These are phyloP conservation scores for Irpex sp. DNA, from an alignment of 1,284 basidiomycete species.

Conservation along the genomic window DNA sequence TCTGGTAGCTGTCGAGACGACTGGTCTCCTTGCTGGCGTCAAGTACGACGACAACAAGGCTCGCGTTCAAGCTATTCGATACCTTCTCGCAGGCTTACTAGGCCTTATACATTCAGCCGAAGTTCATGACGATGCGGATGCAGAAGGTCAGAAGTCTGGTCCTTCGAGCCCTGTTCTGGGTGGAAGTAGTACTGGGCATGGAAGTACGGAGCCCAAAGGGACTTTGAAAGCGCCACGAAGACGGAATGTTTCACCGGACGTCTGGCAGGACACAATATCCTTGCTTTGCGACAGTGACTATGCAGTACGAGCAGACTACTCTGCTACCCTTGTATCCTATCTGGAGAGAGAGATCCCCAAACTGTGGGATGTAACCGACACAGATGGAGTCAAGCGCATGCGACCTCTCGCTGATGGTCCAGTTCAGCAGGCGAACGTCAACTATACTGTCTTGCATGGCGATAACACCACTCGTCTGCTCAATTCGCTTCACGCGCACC, in stretches of 20 bases:
- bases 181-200: constrained; percentile 16
- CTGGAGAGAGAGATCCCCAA: constrained; percentile 70
- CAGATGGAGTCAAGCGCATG: constrained; percentile 38
- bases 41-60: constrained; percentile 39
- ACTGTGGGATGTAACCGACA: constrained; percentile 42
- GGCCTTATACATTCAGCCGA: constrained; percentile 70
- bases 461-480: constrained; percentile 67
- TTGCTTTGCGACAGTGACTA: constrained; percentile 76
- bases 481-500: constrained; percentile 71
- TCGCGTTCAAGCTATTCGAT: constrained; percentile 68
- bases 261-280: constrained; percentile 86
- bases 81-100: constrained; percentile 64
- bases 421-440: constrained; percentile 37
- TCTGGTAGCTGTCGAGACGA: constrained; percentile 66
- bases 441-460: constrained; percentile 52
- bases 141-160: not conserved
- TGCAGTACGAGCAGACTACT: constrained; percentile 72
- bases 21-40: constrained; percentile 41
- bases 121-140: constrained; percentile 30
- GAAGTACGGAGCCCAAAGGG: constrained; percentile 5
- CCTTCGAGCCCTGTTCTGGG: not conserved
- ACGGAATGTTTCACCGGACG: constrained; percentile 71
- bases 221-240: constrained; percentile 43
- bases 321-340: constrained; percentile 67
- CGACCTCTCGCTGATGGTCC: constrained; percentile 40